Conservation (phyloP, 352 stramenopile species). For the Phytopythium delawarense region DNA sequence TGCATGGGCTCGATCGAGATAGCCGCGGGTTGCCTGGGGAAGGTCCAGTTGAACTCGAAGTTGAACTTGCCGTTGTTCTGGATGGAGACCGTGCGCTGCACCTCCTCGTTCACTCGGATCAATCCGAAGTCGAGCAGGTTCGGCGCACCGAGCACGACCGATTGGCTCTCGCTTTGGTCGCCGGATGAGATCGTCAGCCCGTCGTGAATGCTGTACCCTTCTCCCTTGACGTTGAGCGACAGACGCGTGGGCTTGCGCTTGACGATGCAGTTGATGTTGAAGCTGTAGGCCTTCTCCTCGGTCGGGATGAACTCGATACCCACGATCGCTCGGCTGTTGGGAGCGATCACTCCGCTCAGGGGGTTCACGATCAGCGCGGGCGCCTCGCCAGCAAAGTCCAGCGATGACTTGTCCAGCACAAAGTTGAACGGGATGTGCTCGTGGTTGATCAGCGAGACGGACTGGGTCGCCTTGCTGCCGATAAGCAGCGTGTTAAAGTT, state of each 20-base stretch:
- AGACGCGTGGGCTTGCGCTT: slow-evolving; percentile 91
- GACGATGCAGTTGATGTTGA: slow-evolving; percentile 90
- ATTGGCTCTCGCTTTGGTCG: slow-evolving; percentile 36
- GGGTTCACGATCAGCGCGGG: slow-evolving; percentile 83
- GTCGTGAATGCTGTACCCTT: slow-evolving; percentile 92
- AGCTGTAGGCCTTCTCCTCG: slow-evolving; percentile 92
- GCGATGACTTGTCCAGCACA: slow-evolving; percentile 88
- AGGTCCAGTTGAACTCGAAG: slow-evolving; percentile 91
- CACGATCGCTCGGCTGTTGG: slow-evolving; percentile 77
- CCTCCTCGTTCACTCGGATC: slow-evolving; percentile 83
- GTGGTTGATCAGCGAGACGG: slow-evolving; percentile 87
- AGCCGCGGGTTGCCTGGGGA: slow-evolving; percentile 30
- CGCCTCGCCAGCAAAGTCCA: slow-evolving; percentile 75
- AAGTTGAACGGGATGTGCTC: slow-evolving; percentile 94
- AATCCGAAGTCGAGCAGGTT: slow-evolving; percentile 85
- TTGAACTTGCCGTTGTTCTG: slow-evolving; percentile 94
- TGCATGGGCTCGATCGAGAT: slow-evolving; percentile 66
- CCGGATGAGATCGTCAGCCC: slow-evolving; percentile 39
- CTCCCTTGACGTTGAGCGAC: slow-evolving; percentile 93
- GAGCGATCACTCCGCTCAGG: slow-evolving; percentile 86
- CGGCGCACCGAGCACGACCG: slow-evolving; percentile 17
- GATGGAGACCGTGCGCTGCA: slow-evolving; percentile 66
- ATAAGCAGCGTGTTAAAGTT: slow-evolving; percentile 94
- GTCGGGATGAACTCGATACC: slow-evolving; percentile 89
- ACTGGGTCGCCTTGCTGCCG: slow-evolving; percentile 83